A percentile compares a stretch with the other conserved stretches of the same genome.
Conservation (phyloP, 495 filamentous ascomycete genomes). For the Xylaria nigripes region DNA sequence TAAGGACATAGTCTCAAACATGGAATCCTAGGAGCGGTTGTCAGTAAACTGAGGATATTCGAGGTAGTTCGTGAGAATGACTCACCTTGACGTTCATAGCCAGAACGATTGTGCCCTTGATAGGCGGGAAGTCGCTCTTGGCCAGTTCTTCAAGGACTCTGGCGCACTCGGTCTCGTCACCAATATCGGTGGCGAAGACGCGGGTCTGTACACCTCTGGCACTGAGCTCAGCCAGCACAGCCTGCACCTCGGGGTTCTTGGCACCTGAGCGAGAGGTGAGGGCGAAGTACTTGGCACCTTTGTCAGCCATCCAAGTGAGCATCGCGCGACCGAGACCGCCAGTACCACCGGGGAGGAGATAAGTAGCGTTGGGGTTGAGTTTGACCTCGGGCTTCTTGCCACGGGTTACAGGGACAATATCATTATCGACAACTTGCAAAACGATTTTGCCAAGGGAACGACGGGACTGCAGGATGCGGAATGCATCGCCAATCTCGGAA, state of each 20-base stretch:
- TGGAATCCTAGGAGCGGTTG: conserved; percentile 28
- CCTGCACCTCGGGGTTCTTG: conserved; percentile 16
- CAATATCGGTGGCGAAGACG: conserved; percentile 30
- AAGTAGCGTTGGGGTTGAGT: conserved; percentile 34
- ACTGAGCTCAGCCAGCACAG: conserved; percentile 17
- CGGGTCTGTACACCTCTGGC: conserved; percentile 14
- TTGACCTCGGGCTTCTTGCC: conserved; percentile 19
- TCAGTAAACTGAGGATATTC: conserved; percentile 2
- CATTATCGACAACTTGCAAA: conserved; percentile 26
- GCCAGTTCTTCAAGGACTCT: conserved; percentile 13
- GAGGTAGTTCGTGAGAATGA: conserved; percentile 30
- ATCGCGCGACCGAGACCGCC: conserved; percentile 49
- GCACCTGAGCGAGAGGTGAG: conserved; percentile 44
- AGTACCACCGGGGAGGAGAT: conserved; percentile 47
- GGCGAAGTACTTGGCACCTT: conserved; percentile 44
- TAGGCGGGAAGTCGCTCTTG: conserved; percentile 33
- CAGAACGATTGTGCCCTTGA: conserved; percentile 39
- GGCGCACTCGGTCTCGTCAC: conserved; percentile 14
- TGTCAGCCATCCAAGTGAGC: conserved; percentile 40
- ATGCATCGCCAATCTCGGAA: conserved; percentile 38
- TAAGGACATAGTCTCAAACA: conserved; percentile 41
- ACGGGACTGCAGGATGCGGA: conserved; percentile 43
- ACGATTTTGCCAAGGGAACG: conserved; percentile 47
- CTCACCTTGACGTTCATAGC: conserved; percentile 37
- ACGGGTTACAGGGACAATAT: conserved; percentile 22